These are phyloP conservation scores for Suillus weaverae DNA, from an alignment of 768 basidiomycete genomes.

Conservation along the genomic window DNA sequence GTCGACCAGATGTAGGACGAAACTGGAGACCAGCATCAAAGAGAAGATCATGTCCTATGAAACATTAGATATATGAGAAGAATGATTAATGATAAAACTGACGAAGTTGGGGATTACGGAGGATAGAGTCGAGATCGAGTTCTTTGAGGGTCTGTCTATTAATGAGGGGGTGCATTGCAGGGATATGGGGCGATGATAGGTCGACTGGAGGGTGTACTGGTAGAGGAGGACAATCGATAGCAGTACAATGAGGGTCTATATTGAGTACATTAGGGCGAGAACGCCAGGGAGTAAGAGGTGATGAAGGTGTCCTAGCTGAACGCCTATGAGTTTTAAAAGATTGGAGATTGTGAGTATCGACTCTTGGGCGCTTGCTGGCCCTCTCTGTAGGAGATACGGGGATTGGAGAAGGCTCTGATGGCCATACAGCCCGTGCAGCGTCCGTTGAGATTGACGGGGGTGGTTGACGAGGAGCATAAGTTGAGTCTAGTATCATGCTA, in stretches of 20 bases:
- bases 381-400: slow-evolving; percentile 33
- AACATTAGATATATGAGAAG: background rate
- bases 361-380: slow-evolving; percentile 32
- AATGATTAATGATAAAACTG: slow-evolving; percentile 36
- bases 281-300: slow-evolving; percentile 31
- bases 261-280: slow-evolving; percentile 19
- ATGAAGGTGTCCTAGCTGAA: slow-evolving; percentile 18
- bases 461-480: slow-evolving; percentile 37
- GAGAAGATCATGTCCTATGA: slow-evolving; percentile 80
- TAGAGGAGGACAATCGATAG: slow-evolving; percentile 18
- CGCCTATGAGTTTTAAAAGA: slow-evolving; percentile 19
- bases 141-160: slow-evolving; percentile 82
- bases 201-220: slow-evolving; percentile 38
- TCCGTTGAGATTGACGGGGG: slow-evolving; percentile 33
- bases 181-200: slow-evolving; percentile 55
- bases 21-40: slow-evolving; percentile 87
- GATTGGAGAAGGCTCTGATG: slow-evolving; percentile 39
- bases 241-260: slow-evolving; percentile 26
- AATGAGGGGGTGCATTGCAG: slow-evolving; percentile 71
- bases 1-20: slow-evolving; percentile 70
- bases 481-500: slow-evolving; percentile 36
- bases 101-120: slow-evolving; percentile 91
- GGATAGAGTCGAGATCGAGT: slow-evolving; percentile 80
- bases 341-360: slow-evolving; percentile 22
- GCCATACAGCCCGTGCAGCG: slow-evolving; percentile 35